These are phyloP conservation scores for Prunella vulgaris DNA, from an alignment of 257 asterid genomes.

Conservation along the genomic window DNA sequence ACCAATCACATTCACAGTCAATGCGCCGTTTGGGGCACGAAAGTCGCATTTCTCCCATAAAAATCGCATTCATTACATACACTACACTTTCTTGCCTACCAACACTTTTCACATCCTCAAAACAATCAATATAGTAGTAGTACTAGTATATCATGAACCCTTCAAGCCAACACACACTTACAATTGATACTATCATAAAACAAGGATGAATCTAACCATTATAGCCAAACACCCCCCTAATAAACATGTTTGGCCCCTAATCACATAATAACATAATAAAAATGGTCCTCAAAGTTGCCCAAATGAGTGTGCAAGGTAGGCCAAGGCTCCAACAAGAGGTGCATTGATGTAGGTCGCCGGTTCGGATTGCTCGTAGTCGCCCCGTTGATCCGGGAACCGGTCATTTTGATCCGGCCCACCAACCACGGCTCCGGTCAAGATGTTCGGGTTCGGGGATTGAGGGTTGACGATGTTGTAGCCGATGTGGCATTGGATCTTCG, in stretches of 20 bases:
- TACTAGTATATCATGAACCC: not conserved
- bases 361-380: slow-evolving; percentile 92
- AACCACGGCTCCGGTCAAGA: slow-evolving; percentile 68
- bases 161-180: not conserved
- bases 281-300: slow-evolving; percentile 55
- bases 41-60: slow-evolving; percentile 18
- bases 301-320: slow-evolving; percentile 88
- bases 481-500: slow-evolving; percentile 65
- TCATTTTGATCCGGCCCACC: slow-evolving; percentile 93
- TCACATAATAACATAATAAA: not conserved
- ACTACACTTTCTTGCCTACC: not conserved
- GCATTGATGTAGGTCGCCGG: slow-evolving; percentile 97
- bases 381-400: slow-evolving; percentile 74
- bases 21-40: slow-evolving; percentile 28
- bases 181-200: not conserved
- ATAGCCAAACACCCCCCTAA: not conserved
- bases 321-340: slow-evolving; percentile 80
- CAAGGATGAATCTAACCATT: not conserved
- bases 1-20: slow-evolving; percentile 22
- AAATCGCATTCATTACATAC: slow-evolving; percentile 13
- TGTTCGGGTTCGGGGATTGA: slow-evolving; percentile 70
- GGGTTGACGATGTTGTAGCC: slow-evolving; percentile 67
- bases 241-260: slow-evolving; percentile 22
- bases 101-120: not conserved
- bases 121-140: not conserved